Evolutionary conservation across 331 rosid genomes (phyloP), one percentile per base, ranked within the genome.

Genomic region (Stylosanthes scabra): DNA sequence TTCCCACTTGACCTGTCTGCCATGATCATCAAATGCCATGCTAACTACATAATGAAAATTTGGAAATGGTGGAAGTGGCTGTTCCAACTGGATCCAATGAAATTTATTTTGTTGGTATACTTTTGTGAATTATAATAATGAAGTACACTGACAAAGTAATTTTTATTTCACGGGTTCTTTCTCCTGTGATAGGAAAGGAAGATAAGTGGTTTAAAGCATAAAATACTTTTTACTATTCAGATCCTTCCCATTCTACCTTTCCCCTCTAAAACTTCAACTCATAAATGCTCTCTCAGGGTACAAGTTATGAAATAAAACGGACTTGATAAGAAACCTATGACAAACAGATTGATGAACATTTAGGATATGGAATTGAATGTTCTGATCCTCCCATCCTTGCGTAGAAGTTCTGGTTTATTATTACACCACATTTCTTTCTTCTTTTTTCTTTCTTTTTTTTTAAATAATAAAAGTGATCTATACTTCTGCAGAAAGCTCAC

Each of bases 401-500:
- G 52, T 70, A 62, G 42, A 44, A 37, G 3, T 57, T 55, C 54
- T 12, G 61, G 13, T 47, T 69, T 13, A 56, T 62, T 8, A 31
- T 71, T 51, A 37, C 25, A 2, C 39, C 25, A 20, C 25, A 20
- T 20, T 20, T 20, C 25, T 20, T 20, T 20, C 25, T 20, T 20
- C 25, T 20, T 20, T 20, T 20, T 20, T 20, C 25, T 20, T 20
- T 20, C 25, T 20, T 20, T 20, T 20, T 20, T 20, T 20, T 20
- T 20, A 0, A 20, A 20, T 20, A 20, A 20, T n/a, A n/a, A 20
- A 20, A 20, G 25, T 20, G 25, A 6, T 66, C 11, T 63, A 28
- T 60, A 11, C 56, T 47, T 80, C 80, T 89, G 86, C 93, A 94
- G 99, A 85, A 94, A 94, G 84, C 96, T 94, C 66, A 94, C 97